These are phyloP conservation scores for Phytophthora constricta DNA, from an alignment of 352 stramenopile species.

Conservation along the genomic window DNA sequence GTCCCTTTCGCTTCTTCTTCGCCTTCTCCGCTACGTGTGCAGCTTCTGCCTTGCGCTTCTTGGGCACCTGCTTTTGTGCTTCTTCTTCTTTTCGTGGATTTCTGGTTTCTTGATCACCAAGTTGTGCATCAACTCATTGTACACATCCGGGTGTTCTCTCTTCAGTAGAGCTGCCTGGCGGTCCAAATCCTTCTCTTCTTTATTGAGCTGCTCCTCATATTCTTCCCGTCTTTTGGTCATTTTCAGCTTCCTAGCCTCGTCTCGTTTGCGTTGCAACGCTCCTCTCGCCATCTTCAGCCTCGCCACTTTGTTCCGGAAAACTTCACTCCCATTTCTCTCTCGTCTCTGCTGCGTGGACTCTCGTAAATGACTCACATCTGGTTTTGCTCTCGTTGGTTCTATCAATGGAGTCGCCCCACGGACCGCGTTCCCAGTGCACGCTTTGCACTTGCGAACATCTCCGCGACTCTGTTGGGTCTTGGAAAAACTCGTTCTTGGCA, in stretches of 20 bases:
- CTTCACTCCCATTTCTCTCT: neutral
- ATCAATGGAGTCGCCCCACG: neutral
- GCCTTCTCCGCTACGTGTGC: neutral
- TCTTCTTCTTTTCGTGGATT: conserved; percentile 10
- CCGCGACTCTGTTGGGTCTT: conserved; percentile 17
- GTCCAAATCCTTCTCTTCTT: conserved; percentile 30
- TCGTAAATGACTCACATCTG: no score
- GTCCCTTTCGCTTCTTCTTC: conserved; percentile 27
- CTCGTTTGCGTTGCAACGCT: conserved; percentile 29
- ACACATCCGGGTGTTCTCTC: conserved; percentile 15
- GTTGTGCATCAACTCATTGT: conserved; percentile 25
- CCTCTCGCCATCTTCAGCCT: conserved; percentile 29
- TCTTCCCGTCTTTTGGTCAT: conserved; percentile 33
- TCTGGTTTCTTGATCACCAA: conserved; percentile 33
- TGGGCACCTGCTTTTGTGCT: conserved; percentile 8
- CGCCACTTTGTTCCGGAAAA: conserved; percentile 36
- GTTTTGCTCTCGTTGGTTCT: conserved; percentile 12
- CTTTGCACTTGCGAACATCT: conserved; percentile 26
- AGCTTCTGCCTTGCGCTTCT: neutral
- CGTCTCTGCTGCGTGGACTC: conserved; percentile 21
- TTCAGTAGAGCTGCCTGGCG: conserved; percentile 23
- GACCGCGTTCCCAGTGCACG: conserved; percentile 25
- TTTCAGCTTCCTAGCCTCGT: conserved; percentile 30
- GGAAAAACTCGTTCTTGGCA: conserved; percentile 24
- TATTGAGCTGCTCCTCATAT: conserved; percentile 41